These are phyloP conservation scores for Baorangia bicolor DNA, from an alignment of 768 basidiomycete genomes.

Conservation along the genomic window DNA sequence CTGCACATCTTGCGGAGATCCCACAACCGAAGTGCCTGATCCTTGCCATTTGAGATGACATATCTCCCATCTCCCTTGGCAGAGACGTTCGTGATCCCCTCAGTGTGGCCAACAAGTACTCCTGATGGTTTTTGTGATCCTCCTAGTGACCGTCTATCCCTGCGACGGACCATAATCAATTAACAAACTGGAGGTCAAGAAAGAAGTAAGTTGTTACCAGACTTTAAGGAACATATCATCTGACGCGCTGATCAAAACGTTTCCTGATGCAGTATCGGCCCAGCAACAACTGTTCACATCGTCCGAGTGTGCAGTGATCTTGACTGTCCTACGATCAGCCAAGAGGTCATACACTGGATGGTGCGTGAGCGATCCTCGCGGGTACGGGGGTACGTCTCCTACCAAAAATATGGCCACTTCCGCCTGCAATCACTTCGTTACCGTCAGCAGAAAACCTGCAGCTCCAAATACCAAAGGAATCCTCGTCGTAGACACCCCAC, in stretches of 20 bases:
- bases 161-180: conserved; percentile 19
- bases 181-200: neutral
- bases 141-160: conserved; percentile 52
- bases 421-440: conserved; percentile 92
- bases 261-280: conserved; percentile 91
- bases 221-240: conserved; percentile 95
- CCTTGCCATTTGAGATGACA: conserved; percentile 93
- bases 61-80: conserved; percentile 97
- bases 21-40: conserved; percentile 89
- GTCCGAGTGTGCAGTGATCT: conserved; percentile 81
- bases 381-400: conserved; percentile 2
- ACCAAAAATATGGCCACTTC: conserved; percentile 80
- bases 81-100: conserved; percentile 92
- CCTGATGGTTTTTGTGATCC: conserved; percentile 76
- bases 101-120: conserved; percentile 91
- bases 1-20: conserved; percentile 92
- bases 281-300: conserved; percentile 97
- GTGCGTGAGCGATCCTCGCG: neutral
- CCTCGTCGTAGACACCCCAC: conserved; percentile 39
- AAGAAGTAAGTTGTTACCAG: conserved; percentile 55
- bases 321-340: conserved; percentile 73
- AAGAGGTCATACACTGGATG: conserved; percentile 85
- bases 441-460: conserved; percentile 97
- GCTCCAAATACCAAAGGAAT: conserved; percentile 81
- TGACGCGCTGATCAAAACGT: conserved; percentile 91